These are phyloP conservation scores for Blastocrithidia nonstop DNA, from an alignment of 208 protist genomes.

Conservation along the genomic window DNA sequence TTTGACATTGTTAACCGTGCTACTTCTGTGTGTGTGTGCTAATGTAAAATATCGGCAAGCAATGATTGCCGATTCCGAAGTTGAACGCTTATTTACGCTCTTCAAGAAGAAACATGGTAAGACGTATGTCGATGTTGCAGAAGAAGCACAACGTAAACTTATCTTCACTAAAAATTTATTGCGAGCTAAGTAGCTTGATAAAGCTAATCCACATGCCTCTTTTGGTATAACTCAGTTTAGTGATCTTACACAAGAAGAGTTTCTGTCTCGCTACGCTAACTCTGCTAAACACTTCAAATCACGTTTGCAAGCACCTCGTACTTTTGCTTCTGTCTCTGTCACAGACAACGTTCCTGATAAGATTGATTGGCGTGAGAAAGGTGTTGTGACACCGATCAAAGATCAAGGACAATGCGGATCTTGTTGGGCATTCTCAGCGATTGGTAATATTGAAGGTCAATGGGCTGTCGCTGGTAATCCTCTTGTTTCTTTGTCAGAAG, in stretches of 20 bases:
- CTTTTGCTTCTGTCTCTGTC: background rate
- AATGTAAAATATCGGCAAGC: background rate
- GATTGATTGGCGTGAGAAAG: constrained; percentile 75
- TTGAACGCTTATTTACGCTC: constrained; percentile 15
- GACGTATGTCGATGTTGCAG: constrained; percentile 27
- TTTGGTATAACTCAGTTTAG: constrained; percentile 27
- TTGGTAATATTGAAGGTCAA: constrained; percentile 81
- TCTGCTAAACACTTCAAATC: constrained; percentile 4
- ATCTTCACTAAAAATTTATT: constrained; percentile 54
- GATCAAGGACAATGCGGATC: constrained; percentile 91
- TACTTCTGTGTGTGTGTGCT: background rate
- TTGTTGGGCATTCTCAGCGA: constrained; percentile 94
- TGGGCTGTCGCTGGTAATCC: constrained; percentile 26
- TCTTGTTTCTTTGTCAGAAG: constrained; percentile 82
- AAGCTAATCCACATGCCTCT: constrained; percentile 42
- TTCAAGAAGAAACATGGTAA: constrained; percentile 65
- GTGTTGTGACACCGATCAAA: constrained; percentile 88
- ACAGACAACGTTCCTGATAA: background rate
- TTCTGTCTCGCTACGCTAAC: constrained; percentile 20
- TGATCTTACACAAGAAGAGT: constrained; percentile 36
- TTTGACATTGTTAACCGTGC: background rate
- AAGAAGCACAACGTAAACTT: constrained; percentile 26
- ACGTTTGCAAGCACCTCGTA: background rate
- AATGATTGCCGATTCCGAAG: background rate
- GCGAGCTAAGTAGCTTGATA: constrained; percentile 9